Evolutionary conservation across 805 yeast species (phyloP).

Genomic region (Alloascoidea hylecoeti): DNA sequence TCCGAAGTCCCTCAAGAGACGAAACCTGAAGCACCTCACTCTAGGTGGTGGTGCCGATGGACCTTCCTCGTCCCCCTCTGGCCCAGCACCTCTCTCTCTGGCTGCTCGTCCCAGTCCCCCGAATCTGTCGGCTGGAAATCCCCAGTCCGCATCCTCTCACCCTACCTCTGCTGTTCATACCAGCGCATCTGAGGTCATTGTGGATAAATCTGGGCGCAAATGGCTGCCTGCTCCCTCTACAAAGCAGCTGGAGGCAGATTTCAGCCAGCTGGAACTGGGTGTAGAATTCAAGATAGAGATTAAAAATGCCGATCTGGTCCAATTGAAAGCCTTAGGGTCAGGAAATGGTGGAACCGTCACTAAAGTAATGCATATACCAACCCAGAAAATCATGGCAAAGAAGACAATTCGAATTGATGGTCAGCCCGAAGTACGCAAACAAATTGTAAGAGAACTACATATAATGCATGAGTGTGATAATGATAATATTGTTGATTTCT

Average conservation of each 20-base stretch:
- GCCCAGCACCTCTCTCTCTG: slow-evolving; percentile 7
- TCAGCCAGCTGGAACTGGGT: slow-evolving; percentile 31
- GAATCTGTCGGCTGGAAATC: background rate
- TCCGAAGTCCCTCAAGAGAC: slow-evolving; percentile 32
- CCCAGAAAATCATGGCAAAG: slow-evolving; percentile 80
- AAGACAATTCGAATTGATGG: slow-evolving; percentile 80
- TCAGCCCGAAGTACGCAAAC: slow-evolving; percentile 64
- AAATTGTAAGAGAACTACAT: slow-evolving; percentile 75
- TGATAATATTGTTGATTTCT: slow-evolving; percentile 77
- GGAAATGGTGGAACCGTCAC: slow-evolving; percentile 93
- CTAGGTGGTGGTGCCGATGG: slow-evolving; percentile 13
- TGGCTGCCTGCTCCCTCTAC: slow-evolving; percentile 12
- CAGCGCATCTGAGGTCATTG: background rate
- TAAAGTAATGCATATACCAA: slow-evolving; percentile 80
- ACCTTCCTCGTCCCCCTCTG: slow-evolving; percentile 9
- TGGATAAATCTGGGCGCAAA: too few species aligned
- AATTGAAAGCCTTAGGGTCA: slow-evolving; percentile 67
- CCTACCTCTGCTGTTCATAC: background rate
- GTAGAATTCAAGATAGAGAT: slow-evolving; percentile 38
- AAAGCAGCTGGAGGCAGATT: slow-evolving; percentile 17
- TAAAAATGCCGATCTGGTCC: slow-evolving; percentile 54
- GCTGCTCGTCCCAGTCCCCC: slow-evolving; percentile 5
- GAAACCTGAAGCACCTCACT: slow-evolving; percentile 44
- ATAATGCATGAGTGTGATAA: slow-evolving; percentile 80
- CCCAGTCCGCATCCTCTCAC: slow-evolving; percentile 4